These are phyloP conservation scores for Dactylellina cionopaga DNA, from an alignment of 2,329 filamentous ascomycete genomes.

Conservation along the genomic window DNA sequence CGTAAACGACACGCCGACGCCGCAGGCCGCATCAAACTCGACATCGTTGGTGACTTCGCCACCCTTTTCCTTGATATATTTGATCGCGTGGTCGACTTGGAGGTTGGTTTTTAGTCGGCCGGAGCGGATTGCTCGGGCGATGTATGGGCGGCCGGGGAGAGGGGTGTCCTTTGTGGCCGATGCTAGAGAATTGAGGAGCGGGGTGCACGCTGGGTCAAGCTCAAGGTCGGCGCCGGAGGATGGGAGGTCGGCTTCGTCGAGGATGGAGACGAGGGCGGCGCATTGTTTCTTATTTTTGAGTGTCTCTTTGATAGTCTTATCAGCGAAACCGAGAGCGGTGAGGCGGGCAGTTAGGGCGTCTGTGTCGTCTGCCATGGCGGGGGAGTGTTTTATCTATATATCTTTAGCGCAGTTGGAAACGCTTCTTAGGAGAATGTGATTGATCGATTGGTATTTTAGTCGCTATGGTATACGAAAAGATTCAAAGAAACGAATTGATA, in stretches of 20 bases:
- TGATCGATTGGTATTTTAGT: not conserved
- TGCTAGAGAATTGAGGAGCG: slow-evolving; percentile 53
- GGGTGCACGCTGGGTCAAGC: slow-evolving; percentile 47
- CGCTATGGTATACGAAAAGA: not conserved
- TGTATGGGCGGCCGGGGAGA: slow-evolving; percentile 50
- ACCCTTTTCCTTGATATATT: slow-evolving; percentile 54
- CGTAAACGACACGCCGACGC: slow-evolving; percentile 55
- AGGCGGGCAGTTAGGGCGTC: slow-evolving; percentile 53
- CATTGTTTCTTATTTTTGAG: slow-evolving; percentile 57
- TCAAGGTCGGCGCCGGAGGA: slow-evolving; percentile 16
- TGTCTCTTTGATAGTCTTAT: slow-evolving; percentile 56
- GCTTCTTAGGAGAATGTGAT: not conserved
- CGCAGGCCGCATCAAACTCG: slow-evolving; percentile 52
- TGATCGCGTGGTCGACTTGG: slow-evolving; percentile 55
- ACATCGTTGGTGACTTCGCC: slow-evolving; percentile 43
- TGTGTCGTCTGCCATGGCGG: slow-evolving; percentile 54
- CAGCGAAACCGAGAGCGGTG: slow-evolving; percentile 54
- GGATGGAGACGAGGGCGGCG: slow-evolving; percentile 51
- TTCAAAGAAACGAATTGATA: not conserved
- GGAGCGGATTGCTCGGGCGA: slow-evolving; percentile 54
- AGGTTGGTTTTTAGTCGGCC: slow-evolving; percentile 54
- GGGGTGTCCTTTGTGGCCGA: slow-evolving; percentile 53
- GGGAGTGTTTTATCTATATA: not conserved
- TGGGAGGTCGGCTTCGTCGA: slow-evolving; percentile 52
- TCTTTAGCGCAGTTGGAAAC: not conserved